These are phyloP conservation scores for Tylopilus intermedius DNA, from an alignment of 768 basidiomycete species.

Conservation along the genomic window DNA sequence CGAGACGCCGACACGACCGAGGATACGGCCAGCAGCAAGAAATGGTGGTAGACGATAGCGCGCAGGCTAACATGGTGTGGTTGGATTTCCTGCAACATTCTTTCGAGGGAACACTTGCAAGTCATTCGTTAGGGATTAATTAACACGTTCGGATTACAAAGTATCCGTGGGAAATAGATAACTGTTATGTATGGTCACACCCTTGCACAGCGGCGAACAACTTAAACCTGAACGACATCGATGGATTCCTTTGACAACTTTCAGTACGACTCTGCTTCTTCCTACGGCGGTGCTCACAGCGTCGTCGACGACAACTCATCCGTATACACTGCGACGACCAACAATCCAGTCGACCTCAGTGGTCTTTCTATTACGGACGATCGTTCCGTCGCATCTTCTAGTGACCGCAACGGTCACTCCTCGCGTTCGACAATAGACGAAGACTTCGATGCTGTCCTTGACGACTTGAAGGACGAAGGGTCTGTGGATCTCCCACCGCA, in stretches of 20 bases:
- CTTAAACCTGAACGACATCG: conserved; percentile 22
- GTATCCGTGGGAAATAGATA: conserved; percentile 25
- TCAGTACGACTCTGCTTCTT: conserved; percentile 78
- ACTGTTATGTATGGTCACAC: conserved; percentile 7
- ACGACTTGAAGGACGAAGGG: conserved; percentile 81
- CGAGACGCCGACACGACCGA: conserved; percentile 61
- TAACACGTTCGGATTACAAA: conserved; percentile 9
- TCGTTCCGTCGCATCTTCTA: conserved; percentile 39
- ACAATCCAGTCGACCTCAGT: conserved; percentile 57
- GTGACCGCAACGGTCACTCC: conserved; percentile 37
- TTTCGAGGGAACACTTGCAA: background rate
- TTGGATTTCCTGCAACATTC: background rate
- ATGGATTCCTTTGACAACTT: conserved; percentile 87
- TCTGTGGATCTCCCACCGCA: conserved; percentile 81
- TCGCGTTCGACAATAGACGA: conserved; percentile 53
- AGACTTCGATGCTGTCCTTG: conserved; percentile 85
- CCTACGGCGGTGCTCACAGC: conserved; percentile 65
- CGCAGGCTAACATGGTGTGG: background rate
- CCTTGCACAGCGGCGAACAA: too few species aligned
- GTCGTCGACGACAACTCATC: conserved; percentile 78
- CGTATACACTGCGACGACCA: conserved; percentile 71
- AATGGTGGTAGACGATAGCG: conserved; percentile 42
- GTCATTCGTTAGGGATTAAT: conserved; percentile 10
- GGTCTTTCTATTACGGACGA: conserved; percentile 65
- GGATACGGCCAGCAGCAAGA: conserved; percentile 40